Evolutionary conservation across 805 yeast species (phyloP), one percentile per base, ranked within the genome.

Genomic region (Scheffersomyces stipitis): DNA sequence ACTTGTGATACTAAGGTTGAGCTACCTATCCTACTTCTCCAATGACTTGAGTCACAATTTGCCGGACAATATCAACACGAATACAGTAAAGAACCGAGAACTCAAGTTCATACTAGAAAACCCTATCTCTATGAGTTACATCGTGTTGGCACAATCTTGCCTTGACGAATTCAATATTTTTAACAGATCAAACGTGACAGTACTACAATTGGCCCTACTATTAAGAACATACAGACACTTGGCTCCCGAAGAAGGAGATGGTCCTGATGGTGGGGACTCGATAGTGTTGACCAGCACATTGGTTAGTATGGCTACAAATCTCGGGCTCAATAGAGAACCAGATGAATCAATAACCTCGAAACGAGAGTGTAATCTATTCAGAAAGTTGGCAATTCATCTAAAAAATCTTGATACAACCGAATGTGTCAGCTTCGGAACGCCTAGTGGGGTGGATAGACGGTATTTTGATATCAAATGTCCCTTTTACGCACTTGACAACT

Each of bases 311-410:
- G 56, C 52, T 1, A 45, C 41, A 27, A 43, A 47, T 10, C 38
- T 54, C 42, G 57, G 60, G 1, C 34, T 54, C 12, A 46, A 54
- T 33, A 40, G 56, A 4, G 60, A 54, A 10, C 51, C 51, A 8
- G 58, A 56, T 15, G 55, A 62, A 18, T 31, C 49, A 5, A 35
- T 42, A 1, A 20, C 24, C 7, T 40, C 43, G 14, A 43, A 33
- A n/a, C 40, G 37, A 10, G 33, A 42, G 13, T 45, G 49, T 18
- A 47, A 64, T 3, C 49, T 79, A 3, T 69, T 76, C 71, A 66
- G 86, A 49, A 80, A 76, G 45, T 64, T 79, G 3, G 81, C 86
- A 86, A 71, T 69, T 52, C 60, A 63, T 17, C 53, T 81, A 27
- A 60, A 75, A 4, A 48, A 69, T 1, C 42, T 64, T 31, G 86